Conservation (phyloP, 2,329 filamentous ascomycete species). For the Penicillium sp. region DNA sequence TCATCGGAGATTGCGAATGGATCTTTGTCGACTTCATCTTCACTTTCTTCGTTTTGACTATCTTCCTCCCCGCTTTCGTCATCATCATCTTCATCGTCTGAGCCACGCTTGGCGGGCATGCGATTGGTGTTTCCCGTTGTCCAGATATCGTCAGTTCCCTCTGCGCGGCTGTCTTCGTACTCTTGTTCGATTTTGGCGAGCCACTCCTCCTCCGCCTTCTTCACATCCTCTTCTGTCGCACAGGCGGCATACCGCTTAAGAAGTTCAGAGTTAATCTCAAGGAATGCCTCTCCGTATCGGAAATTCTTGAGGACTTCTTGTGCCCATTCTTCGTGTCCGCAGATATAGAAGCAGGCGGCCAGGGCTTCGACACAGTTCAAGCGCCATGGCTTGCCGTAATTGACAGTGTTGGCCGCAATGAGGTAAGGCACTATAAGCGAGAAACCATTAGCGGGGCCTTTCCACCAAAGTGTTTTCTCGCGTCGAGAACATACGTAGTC, state of each 20-base stretch:
- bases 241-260: constrained; percentile 82
- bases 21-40: constrained; percentile 52
- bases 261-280: constrained; percentile 82
- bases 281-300: constrained; percentile 78
- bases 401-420: constrained; percentile 92
- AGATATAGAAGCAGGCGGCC: constrained; percentile 88
- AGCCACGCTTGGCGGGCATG: constrained; percentile 46
- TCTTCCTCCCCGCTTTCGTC: constrained; percentile 45
- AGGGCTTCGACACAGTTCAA: constrained; percentile 95
- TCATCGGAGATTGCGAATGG: constrained; percentile 74
- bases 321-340: constrained; percentile 87
- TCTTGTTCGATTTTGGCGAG: constrained; percentile 84
- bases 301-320: constrained; percentile 77
- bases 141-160: constrained; percentile 68
- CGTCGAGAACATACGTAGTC: constrained; percentile 52
- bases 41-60: constrained; percentile 45
- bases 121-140: constrained; percentile 85
- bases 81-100: constrained; percentile 51
- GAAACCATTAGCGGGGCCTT: background rate
- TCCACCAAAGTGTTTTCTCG: background rate
- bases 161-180: constrained; percentile 72
- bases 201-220: constrained; percentile 81
- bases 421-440: constrained; percentile 68
- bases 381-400: constrained; percentile 93
- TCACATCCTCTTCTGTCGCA: constrained; percentile 72